phyloP scores from a whole-genome alignment of 768 basidiomycete genomes.

The Mycena crocata region DNA sequence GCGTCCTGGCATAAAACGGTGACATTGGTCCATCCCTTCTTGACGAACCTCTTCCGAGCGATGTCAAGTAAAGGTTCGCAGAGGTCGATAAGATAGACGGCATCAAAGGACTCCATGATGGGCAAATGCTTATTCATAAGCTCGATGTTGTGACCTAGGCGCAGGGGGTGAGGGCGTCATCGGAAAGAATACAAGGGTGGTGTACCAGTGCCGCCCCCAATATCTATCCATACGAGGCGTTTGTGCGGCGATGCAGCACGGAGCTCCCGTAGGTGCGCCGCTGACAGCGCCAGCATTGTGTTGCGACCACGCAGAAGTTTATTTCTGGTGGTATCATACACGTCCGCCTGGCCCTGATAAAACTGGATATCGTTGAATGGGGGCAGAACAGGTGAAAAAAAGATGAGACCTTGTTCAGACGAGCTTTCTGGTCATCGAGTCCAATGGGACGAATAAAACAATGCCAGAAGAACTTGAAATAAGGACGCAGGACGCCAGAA shows the following conservation, averaged over 20 bases:
- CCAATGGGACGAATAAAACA: conserved; percentile 60
- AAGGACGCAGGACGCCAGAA: conserved; percentile 47
- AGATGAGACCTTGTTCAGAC: conserved; percentile 54
- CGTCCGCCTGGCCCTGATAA: conserved; percentile 75
- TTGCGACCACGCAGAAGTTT: conserved; percentile 74
- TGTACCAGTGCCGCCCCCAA: conserved; percentile 78
- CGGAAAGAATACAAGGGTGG: conserved; percentile 3
- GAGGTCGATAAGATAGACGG: conserved; percentile 75
- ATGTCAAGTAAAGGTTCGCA: conserved; percentile 79
- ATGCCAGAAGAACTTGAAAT: conserved; percentile 62
- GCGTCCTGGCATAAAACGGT: conserved; percentile 81
- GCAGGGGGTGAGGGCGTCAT: neutral
- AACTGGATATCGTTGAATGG: conserved; percentile 51
- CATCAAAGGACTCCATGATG: conserved; percentile 63
- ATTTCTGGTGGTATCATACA: conserved; percentile 77
- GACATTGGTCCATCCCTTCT: conserved; percentile 80
- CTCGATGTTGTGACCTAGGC: conserved; percentile 72
- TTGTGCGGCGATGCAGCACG: conserved; percentile 38
- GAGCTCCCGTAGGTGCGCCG: conserved; percentile 25
- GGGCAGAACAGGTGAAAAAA: conserved; percentile 13
- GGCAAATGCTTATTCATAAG: conserved; percentile 70
- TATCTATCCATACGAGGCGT: conserved; percentile 80
- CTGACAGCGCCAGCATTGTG: conserved; percentile 61
- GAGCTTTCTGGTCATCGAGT: conserved; percentile 53
- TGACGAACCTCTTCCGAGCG: conserved; percentile 73